These are phyloP conservation scores for Trichoderma erinaceum DNA, from an alignment of 495 filamentous ascomycete genomes.

Conservation along the genomic window DNA sequence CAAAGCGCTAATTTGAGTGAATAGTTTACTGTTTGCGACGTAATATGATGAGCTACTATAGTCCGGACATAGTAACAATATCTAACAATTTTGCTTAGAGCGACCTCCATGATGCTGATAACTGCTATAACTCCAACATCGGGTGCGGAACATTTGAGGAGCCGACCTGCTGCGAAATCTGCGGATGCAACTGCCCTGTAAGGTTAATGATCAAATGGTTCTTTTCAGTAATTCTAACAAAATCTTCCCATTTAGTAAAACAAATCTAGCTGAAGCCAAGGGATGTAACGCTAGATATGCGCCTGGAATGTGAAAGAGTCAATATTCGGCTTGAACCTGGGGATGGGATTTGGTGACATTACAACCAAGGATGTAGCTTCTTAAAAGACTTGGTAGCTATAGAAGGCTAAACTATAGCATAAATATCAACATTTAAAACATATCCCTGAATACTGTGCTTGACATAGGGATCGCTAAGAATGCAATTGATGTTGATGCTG, in stretches of 20 bases:
- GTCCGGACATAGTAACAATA: not conserved
- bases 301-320: too few relatives aligned
- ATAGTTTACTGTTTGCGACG: not conserved
- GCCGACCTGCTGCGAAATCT: not conserved
- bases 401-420: too few relatives aligned
- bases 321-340: too few relatives aligned
- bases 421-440: too few relatives aligned
- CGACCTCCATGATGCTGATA: not conserved
- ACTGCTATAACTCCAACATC: not conserved
- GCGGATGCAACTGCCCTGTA: conserved; percentile 6
- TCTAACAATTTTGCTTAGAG: not conserved
- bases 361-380: too few relatives aligned
- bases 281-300: too few relatives aligned
- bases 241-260: not conserved
- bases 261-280: too few relatives aligned
- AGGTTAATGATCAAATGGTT: not conserved
- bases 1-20: not conserved
- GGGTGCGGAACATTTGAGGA: not conserved
- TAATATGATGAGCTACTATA: not conserved
- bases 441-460: too few relatives aligned
- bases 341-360: too few relatives aligned
- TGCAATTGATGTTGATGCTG: too few relatives aligned
- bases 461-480: too few relatives aligned
- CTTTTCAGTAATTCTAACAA: not conserved
- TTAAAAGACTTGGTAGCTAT: too few relatives aligned